Evolutionary conservation across 345 rosid species (phyloP).

Genomic region (Ceriops decandra): DNA sequence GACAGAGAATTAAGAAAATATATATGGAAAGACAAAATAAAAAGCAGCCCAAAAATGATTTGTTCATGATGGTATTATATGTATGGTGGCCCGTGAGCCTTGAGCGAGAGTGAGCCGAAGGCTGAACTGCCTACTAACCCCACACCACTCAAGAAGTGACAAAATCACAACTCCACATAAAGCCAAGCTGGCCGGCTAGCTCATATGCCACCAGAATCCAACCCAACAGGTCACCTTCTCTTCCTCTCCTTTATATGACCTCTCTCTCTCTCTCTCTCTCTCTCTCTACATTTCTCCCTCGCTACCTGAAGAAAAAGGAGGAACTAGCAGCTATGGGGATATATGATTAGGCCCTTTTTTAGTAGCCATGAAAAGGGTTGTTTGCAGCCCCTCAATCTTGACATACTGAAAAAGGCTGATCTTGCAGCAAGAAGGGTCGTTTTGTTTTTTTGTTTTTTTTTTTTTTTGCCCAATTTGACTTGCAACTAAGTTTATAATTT

Average conservation of each 20-base stretch:
- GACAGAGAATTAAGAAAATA: not conserved
- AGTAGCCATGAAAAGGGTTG: conserved; percentile 29
- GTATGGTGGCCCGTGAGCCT: conserved; percentile 38
- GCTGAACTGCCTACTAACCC: conserved; percentile 27
- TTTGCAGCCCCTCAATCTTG: conserved; percentile 6
- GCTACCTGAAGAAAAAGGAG: conserved; percentile 8
- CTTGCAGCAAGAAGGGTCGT: conserved; percentile 16
- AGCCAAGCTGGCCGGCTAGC: conserved; percentile 64
- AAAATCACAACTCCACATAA: conserved; percentile 45
- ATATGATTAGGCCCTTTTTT: conserved; percentile 31
- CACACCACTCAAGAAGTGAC: conserved; percentile 33
- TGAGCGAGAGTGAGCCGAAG: conserved; percentile 35
- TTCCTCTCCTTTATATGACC: conserved; percentile 15
- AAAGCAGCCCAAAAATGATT: conserved; percentile 26
- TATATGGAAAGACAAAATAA: not conserved
- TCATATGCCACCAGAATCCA: conserved; percentile 62
- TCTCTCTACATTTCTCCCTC: conserved; percentile 16
- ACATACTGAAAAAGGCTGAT: conserved; percentile 26
- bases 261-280: not conserved
- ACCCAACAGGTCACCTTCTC: conserved; percentile 12
- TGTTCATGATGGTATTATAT: conserved; percentile 28
- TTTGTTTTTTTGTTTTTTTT: not conserved
- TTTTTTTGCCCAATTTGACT: conserved; percentile 31
- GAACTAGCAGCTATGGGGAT: not conserved
- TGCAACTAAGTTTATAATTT: conserved; percentile 12